phyloP scores from a whole-genome alignment of 139 green algal species.

The Micractinium conductrix region DNA sequence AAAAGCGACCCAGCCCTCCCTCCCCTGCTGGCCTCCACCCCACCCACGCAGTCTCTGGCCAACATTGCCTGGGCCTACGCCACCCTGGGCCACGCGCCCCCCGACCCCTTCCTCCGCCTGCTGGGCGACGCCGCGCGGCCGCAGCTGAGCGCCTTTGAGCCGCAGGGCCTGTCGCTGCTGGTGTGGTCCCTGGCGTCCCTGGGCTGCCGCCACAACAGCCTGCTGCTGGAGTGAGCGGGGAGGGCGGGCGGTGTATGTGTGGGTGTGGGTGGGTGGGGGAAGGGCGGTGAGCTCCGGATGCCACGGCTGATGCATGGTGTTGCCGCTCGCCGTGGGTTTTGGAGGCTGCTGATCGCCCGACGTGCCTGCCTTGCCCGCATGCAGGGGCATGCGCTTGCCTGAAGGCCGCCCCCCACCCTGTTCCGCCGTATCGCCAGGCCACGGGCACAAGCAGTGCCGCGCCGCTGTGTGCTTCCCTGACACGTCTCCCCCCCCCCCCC shows the following conservation, averaged over 20 bases:
- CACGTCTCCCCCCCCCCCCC: neutral
- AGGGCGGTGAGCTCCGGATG: too few species aligned
- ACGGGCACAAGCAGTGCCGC: too few species aligned
- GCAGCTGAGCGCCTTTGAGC: constrained; percentile 31
- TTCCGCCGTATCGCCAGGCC: neutral
- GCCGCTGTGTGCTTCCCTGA: too few species aligned
- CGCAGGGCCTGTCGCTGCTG: constrained; percentile 39
- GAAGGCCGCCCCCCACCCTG: too few species aligned
- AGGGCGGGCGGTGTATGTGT: neutral
- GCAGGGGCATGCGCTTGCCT: too few species aligned
- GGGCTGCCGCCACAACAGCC: constrained; percentile 20
- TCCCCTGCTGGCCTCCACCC: neutral
- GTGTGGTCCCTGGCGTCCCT: constrained; percentile 42
- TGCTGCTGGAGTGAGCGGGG: neutral
- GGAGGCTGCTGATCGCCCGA: neutral
- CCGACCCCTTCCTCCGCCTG: constrained; percentile 8
- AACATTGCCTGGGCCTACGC: constrained; percentile 40
- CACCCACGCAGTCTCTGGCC: constrained; percentile 5
- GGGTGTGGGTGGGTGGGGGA: too few species aligned
- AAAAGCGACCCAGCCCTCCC: neutral
- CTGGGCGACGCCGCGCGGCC: constrained; percentile 23
- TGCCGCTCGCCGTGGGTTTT: too few species aligned
- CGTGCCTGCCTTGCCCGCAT: neutral
- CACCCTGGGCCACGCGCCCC: constrained; percentile 26
- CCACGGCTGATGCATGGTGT: too few species aligned